These are phyloP conservation scores for Helicostylum pulchrum DNA, from an alignment of 192 early-diverging fungal genomes.

Conservation along the genomic window DNA sequence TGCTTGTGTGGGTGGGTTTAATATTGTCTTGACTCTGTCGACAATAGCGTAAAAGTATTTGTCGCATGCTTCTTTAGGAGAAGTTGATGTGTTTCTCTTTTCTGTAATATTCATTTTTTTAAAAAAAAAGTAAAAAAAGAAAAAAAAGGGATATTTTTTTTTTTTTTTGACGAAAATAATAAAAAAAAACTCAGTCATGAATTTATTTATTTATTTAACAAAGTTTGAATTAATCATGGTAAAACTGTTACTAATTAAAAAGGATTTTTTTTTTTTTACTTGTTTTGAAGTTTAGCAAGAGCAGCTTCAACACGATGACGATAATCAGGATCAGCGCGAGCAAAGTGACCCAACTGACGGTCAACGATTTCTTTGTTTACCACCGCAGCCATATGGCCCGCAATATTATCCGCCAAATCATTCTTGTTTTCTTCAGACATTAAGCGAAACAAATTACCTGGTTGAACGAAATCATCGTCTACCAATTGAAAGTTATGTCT, in stretches of 20 bases:
- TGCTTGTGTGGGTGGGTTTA: too few species aligned
- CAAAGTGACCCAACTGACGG: conserved; percentile 67
- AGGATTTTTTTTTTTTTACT: neutral
- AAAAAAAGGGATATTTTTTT: neutral
- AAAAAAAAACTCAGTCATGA: too few species aligned
- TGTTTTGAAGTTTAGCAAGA: conserved; percentile 17
- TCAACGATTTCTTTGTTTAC: conserved; percentile 63
- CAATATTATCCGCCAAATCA: conserved; percentile 61
- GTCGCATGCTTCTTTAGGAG: too few species aligned
- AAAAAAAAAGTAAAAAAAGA: neutral
- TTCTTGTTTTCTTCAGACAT: conserved; percentile 58
- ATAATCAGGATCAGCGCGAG: conserved; percentile 70
- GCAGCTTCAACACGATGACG: conserved; percentile 63
- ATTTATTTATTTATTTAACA: too few species aligned
- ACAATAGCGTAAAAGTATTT: too few species aligned
- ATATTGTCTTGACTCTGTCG: too few species aligned
- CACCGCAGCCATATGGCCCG: conserved; percentile 54
- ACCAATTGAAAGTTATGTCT: conserved; percentile 55
- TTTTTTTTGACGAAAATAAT: too few species aligned
- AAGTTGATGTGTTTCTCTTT: too few species aligned
- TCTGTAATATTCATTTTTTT: too few species aligned
- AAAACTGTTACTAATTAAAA: too few species aligned
- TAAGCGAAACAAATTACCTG: conserved; percentile 61
- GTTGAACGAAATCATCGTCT: conserved; percentile 67
- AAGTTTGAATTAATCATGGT: too few species aligned